Base-by-base conservation (phyloP, 2,329 filamentous ascomycete species). In the Monosporascus sp. region DNA sequence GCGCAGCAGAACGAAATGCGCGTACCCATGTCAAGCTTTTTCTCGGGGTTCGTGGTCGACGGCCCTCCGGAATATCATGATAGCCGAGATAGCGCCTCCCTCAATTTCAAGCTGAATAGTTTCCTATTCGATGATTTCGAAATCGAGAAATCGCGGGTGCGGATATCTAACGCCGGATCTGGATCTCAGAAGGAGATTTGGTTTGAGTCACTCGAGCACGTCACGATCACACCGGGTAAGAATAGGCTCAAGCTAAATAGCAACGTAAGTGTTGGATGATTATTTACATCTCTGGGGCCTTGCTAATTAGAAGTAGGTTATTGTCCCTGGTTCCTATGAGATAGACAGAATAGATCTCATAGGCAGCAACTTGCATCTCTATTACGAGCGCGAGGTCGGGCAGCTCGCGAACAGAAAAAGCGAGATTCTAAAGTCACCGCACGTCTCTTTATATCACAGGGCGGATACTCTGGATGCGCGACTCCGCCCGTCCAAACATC, bases 361-460 rank as follows among this genome's bases (percentile, higher is more conserved):
- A 24, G 77, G 82, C 6, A 81, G 77, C 46, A 89, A 88, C 45
- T 72, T 93, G 2, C 70, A 77, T 24, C 79, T 93, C 31, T 75
- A 82, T 43, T 84, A 88, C 60, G 87, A 91, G 51, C 77, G 84
- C 3, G 78, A 84, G 50, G 66, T 71, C 3, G 76, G 74, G 37
- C 73, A 78, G n/a, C 67, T 77, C 8, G 62, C 72, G 1, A 70
- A 77, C 3, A 76, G 72, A 24, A 69, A 75, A 3, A 67, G 74
- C 1, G 74, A 77, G 1, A 76, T 87, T 6, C 75, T 89, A 52
- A 79, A 73, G 43, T 76, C 79, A 17, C 78, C 86, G 0, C 80
- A 82, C 7, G 77, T 95, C 1, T 78, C 84, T n/a, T 78, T 93
- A 28, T 96, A 89, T 66, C 88, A 91, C 35, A 81, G 84, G 17